Base-by-base conservation (phyloP, 352 stramenopile species). In the Phytophthora sansomeana region DNA sequence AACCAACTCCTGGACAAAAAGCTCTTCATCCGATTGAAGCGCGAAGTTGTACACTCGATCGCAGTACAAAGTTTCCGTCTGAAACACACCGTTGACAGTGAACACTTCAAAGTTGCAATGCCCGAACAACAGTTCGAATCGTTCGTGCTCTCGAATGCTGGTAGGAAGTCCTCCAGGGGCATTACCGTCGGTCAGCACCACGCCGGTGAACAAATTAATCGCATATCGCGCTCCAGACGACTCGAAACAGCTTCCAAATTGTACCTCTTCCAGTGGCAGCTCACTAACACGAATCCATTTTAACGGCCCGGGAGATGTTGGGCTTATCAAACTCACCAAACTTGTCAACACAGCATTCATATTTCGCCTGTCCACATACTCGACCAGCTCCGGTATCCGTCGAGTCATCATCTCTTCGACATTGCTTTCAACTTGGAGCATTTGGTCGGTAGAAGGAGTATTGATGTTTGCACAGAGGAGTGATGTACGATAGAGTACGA, bases 81-180 rank as follows among this genome's bases (percentile, higher is more conserved):
- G 63, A n/a, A 81, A 77, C 11, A 80, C 60, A 6, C 63, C 67
- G 41, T 69, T 67, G 0, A 32, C 21, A 28, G 52, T 64, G 5
- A 63, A 67, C 1, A 89, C 79, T 63, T 90, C 79, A 41, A 90
- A 90, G 24, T 92, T 80, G 28, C 63, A 53, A 0, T 52, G 39
- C 3, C 71, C 66, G 65, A 92, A 92, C 3, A 90, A 32, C 14
- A 44, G 36, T 8, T 44, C 17, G 44, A 87, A 92, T 16, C 48
- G 50, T 17, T 67, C 5, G 10, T 77, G 47, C 1, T 58, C 0
- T 6, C 72, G 75, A 53, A 90, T 87, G 0, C 47, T 21, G 0
- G 9, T 7, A 13, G 81, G 76, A 1, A 90, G 51, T 1, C 77
- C 72, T 16, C 71, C 71, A n/a, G 77, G 72, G 13, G 72, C 48